Evolutionary conservation across 768 basidiomycete species (phyloP).

Genomic region (Harrya chromipes): DNA sequence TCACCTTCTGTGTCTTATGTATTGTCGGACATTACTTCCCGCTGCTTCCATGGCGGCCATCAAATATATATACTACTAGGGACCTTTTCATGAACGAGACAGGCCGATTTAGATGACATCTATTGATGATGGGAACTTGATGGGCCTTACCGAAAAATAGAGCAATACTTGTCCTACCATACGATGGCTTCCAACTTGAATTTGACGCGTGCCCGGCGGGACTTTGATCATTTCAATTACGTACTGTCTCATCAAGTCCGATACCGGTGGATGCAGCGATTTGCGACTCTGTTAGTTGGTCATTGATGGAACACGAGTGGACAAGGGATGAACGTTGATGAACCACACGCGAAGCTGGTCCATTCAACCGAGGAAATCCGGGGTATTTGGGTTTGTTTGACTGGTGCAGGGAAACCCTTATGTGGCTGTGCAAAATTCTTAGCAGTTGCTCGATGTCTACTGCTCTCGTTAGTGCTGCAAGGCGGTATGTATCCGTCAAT

Average conservation of each 20-base stretch:
- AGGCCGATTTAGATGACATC: too few species aligned
- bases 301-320: background rate
- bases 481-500: slow-evolving; percentile 9
- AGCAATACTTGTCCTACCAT: too few species aligned
- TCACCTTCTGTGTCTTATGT: too few species aligned
- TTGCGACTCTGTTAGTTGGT: too few species aligned
- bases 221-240: too few species aligned
- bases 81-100: background rate
- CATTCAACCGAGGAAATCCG: background rate
- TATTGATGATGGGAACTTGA: background rate
- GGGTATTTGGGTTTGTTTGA: slow-evolving; percentile 14
- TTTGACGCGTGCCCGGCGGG: too few species aligned
- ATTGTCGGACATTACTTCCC: background rate
- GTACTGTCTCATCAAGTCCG: too few species aligned
- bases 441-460: slow-evolving; percentile 13
- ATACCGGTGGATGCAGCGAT: too few species aligned
- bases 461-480: slow-evolving; percentile 9
- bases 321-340: too few species aligned
- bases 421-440: background rate
- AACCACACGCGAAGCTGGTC: too few species aligned
- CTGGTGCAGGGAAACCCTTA: background rate
- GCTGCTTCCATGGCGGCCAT: background rate
- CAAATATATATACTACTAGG: background rate
- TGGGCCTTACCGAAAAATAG: too few species aligned
- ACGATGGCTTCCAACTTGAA: too few species aligned